Conservation (phyloP, 257 asterid genomes). For the Solanum habrochaites region DNA sequence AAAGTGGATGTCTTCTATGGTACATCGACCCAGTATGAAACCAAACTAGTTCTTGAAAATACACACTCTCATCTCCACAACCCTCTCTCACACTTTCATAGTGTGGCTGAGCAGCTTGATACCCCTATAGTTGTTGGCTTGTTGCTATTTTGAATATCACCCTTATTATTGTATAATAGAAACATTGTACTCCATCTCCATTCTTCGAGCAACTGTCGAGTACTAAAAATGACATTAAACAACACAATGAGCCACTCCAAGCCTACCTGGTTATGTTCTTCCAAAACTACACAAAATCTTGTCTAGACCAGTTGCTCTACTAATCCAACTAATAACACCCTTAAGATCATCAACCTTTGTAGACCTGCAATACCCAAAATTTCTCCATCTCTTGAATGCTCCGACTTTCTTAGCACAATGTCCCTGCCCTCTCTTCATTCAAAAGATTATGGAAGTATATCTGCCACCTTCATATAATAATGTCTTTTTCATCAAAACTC, state of each 20-base stretch:
- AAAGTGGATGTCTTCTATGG: neutral
- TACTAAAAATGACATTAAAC: neutral
- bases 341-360: neutral
- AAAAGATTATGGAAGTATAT: neutral
- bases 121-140: neutral
- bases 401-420: neutral
- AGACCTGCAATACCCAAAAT: neutral
- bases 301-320: neutral
- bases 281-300: neutral
- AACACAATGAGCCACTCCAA: neutral
- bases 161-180: no score
- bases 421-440: neutral
- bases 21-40: no score
- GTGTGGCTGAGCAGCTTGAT: neutral
- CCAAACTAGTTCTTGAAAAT: neutral
- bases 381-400: neutral
- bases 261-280: neutral
- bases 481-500: no score
- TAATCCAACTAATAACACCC: neutral
- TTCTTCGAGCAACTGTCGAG: neutral
- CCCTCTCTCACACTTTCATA: neutral
- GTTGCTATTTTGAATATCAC: neutral
- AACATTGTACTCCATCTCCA: neutral
- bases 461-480: neutral
- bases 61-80: neutral